phyloP scores from a whole-genome alignment of 768 basidiomycete species.

The Lentinula boryana region DNA sequence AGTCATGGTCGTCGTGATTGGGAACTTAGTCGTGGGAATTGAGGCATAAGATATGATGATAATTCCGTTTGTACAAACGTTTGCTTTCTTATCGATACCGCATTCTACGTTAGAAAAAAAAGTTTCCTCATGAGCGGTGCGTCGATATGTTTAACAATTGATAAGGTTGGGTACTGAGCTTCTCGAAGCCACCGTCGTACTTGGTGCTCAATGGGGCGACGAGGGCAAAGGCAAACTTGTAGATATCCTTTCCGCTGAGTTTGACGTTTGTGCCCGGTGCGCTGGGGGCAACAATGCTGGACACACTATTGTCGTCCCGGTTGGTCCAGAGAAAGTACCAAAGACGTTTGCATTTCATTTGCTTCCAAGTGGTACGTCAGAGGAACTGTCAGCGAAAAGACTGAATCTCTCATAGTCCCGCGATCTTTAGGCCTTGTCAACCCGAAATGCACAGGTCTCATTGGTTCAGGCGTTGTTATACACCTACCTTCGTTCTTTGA shows the following conservation, averaged over 20 bases:
- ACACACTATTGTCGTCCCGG: constrained; percentile 89
- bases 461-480: constrained; percentile 94
- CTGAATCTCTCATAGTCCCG: constrained; percentile 36
- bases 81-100: background rate
- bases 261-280: constrained; percentile 91
- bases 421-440: constrained; percentile 54
- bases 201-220: constrained; percentile 90
- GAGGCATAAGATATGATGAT: background rate
- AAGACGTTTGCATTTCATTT: constrained; percentile 95
- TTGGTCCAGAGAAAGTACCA: constrained; percentile 60
- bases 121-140: constrained; percentile 2
- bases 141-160: background rate
- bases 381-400: constrained; percentile 19
- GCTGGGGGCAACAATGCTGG: constrained; percentile 99
- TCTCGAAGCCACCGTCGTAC: constrained; percentile 57
- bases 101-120: background rate
- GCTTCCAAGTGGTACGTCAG: constrained; percentile 68
- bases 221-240: constrained; percentile 96
- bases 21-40: background rate
- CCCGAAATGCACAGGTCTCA: constrained; percentile 75
- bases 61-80: background rate
- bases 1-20: constrained; percentile 29
- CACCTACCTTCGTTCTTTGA: constrained; percentile 93
- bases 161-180: background rate
- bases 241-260: constrained; percentile 86